Evolutionary conservation across 306 rosid genomes (phyloP).

Genomic region (Comarum palustre): DNA sequence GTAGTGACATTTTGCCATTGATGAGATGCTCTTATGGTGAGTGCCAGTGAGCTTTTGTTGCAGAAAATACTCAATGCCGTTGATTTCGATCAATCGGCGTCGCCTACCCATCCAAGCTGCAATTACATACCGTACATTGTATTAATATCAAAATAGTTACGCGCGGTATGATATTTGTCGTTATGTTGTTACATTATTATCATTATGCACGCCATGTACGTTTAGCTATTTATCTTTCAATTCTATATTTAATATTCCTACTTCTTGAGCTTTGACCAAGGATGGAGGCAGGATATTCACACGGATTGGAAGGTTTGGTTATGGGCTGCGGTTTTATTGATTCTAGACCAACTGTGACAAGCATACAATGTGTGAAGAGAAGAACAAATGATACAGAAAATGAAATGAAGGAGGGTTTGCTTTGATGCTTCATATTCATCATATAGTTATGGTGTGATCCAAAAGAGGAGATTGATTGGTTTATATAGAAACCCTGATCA

Average conservation of each 20-base stretch:
- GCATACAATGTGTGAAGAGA: conserved; percentile 23
- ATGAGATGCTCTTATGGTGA: conserved; percentile 73
- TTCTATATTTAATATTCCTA: not conserved
- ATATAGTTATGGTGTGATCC: not conserved
- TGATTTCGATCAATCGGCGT: conserved; percentile 45
- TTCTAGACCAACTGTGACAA: conserved; percentile 12
- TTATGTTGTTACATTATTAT: too few species aligned
- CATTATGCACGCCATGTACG: too few species aligned
- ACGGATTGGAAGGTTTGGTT: not conserved
- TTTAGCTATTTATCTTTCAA: too few species aligned
- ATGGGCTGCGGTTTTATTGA: not conserved
- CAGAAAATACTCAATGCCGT: conserved; percentile 44
- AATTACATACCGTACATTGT: not conserved
- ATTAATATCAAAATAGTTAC: not conserved
- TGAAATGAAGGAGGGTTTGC: conserved; percentile 10
- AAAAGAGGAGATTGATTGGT: not conserved
- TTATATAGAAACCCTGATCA: not conserved
- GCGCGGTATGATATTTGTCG: too few species aligned
- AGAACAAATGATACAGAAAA: conserved; percentile 18
- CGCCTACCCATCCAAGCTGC: conserved; percentile 50
- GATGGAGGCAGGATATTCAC: not conserved
- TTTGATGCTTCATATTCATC: conserved; percentile 36
- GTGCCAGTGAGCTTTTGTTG: conserved; percentile 68
- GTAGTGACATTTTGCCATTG: conserved; percentile 57
- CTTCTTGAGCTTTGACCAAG: conserved; percentile 46